Conservation (phyloP, 2,329 filamentous ascomycete genomes). For the Stagonosporopsis cucurbitacearum region DNA sequence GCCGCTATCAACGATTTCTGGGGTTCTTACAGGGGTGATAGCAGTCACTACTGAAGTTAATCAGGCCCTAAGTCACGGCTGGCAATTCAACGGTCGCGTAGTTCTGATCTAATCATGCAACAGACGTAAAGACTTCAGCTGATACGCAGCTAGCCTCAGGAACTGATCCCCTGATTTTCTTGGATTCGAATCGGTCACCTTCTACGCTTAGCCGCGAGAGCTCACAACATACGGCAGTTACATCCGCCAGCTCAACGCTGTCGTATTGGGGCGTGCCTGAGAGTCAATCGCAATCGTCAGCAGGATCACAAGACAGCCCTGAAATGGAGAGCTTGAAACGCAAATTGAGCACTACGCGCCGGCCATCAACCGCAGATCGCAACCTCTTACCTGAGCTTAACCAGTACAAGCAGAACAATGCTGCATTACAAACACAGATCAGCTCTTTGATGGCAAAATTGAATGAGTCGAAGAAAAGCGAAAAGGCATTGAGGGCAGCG, state of each 20-base stretch:
- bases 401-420: constrained; percentile 45
- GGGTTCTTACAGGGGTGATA: constrained; percentile 6
- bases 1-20: constrained; percentile 4
- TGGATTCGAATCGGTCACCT: constrained; percentile 32
- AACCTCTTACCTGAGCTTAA: constrained; percentile 49
- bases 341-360: constrained; percentile 44
- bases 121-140: constrained; percentile 21
- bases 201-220: constrained; percentile 33
- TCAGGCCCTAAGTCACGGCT: constrained; percentile 11
- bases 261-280: constrained; percentile 35
- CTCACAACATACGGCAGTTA: constrained; percentile 26
- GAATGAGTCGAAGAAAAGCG: constrained; percentile 47
- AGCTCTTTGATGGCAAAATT: constrained; percentile 50
- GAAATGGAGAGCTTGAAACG: constrained; percentile 50
- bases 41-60: constrained; percentile 13
- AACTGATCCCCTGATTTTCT: constrained; percentile 35
- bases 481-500: constrained; percentile 37
- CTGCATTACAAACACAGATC: constrained; percentile 45
- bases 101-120: constrained; percentile 18
- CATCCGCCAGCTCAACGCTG: constrained; percentile 28
- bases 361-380: constrained; percentile 42
- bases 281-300: constrained; percentile 34
- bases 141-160: constrained; percentile 33
- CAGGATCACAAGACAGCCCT: constrained; percentile 25
- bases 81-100: constrained; percentile 13